phyloP scores from a whole-genome alignment of 495 filamentous ascomycete genomes.

The Aspergillus bertholletiae region DNA sequence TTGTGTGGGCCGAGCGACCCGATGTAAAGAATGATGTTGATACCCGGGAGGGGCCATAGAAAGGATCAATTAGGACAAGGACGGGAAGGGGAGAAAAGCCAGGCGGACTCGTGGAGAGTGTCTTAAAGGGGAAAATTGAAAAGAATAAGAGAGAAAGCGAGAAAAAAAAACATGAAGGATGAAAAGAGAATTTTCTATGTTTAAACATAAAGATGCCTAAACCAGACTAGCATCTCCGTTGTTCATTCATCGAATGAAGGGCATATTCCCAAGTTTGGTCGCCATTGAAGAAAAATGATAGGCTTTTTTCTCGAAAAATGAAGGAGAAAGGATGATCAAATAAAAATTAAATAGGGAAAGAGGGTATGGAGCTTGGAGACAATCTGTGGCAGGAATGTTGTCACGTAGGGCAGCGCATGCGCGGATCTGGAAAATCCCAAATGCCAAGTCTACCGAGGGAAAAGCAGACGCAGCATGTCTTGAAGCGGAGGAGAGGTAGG shows the following conservation, averaged over 20 bases:
- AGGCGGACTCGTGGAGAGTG: background rate
- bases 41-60: slow-evolving; percentile 10
- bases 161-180: background rate
- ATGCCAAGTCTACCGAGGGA: slow-evolving; percentile 16
- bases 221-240: background rate
- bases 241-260: slow-evolving; percentile 1
- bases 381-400: slow-evolving; percentile 24
- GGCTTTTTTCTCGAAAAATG: background rate
- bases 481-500: background rate
- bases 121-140: background rate
- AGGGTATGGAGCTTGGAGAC: slow-evolving; percentile 11
- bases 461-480: slow-evolving; percentile 6
- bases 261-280: background rate
- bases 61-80: slow-evolving; percentile 7
- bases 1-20: slow-evolving; percentile 24
- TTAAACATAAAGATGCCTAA: background rate
- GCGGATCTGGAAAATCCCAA: slow-evolving; percentile 14
- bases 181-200: background rate
- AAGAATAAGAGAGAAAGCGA: background rate
- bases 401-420: slow-evolving; percentile 25
- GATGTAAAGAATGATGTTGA: slow-evolving; percentile 20
- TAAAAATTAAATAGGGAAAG: background rate
- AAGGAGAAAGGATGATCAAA: background rate
- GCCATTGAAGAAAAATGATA: background rate
- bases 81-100: slow-evolving; percentile 1